Evolutionary conservation across 495 filamentous ascomycete genomes (phyloP), one percentile per base, ranked within the genome.

Genomic region (Daldinia vernicosa): DNA sequence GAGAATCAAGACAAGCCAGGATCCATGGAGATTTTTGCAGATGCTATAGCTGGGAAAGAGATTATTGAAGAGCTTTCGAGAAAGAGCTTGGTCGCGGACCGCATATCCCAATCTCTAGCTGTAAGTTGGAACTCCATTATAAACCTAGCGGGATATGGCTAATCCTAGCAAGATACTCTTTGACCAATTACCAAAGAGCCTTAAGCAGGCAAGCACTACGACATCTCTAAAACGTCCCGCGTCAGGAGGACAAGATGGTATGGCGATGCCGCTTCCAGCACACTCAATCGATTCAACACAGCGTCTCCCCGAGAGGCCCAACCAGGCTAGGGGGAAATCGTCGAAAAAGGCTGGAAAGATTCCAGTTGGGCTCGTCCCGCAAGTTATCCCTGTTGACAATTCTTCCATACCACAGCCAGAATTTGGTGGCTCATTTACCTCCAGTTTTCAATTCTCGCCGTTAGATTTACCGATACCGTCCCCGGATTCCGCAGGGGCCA

Each of bases 31-130:
- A 90, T 98, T 5, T 81, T 98, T 45, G 89, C 89, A 45, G 94
- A 97, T 78, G 95, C 94, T 1, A 86, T 87, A 71, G 91, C 91
- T 68, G 95, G 95, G 8, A 92, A 91, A 76, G 89, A 92, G 58
- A 89, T 92, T n/a, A 84, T 99, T 61, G 86, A 86, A 15, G 86
- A 87, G 27, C 84, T 98, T 35, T 91, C 92, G 8, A 89, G 91
- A 76, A 91, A 90, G 72, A 98, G 94, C 69, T 81, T 95, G 82
- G 94, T 95, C 28, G 95, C 95, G 8, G 92, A 97, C 72, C 83
- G 93, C 27, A 95, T 95, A 69, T 91, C 92, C 0, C 85, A 82
- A 63, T 89, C 90, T 37, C 85, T 99, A 47, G 86, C 84, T 64
- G 92, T 94, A 85, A 75, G 74, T 63, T 30, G 6, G 3, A 26